Conservation (phyloP, 176 grass and related monocot species). For the Bromus sterilis region DNA sequence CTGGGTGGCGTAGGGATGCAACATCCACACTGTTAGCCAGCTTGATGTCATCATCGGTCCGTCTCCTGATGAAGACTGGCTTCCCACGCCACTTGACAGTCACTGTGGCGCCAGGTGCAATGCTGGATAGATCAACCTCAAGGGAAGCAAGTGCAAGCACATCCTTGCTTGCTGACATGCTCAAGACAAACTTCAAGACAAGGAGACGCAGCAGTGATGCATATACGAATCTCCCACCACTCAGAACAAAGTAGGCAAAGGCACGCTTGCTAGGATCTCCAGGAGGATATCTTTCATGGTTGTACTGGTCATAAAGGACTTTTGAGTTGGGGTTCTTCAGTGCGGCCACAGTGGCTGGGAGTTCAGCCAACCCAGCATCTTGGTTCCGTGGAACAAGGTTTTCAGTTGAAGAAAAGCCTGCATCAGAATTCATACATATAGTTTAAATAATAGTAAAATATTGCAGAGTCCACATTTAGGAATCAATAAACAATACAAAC, state of each 20-base stretch:
- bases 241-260: conserved; percentile 87
- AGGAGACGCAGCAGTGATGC: conserved; percentile 76
- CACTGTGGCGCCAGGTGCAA: conserved; percentile 70
- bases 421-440: neutral
- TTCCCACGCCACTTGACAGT: conserved; percentile 96
- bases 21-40: conserved; percentile 76
- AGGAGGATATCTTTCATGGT: conserved; percentile 80
- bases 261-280: conserved; percentile 84
- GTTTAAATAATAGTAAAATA: neutral
- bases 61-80: conserved; percentile 76
- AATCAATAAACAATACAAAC: neutral
- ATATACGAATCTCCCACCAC: conserved; percentile 77
- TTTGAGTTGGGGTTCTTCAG: conserved; percentile 78
- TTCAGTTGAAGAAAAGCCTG: conserved; percentile 62
- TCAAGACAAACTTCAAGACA: conserved; percentile 80
- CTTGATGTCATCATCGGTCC: conserved; percentile 79
- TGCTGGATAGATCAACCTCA: conserved; percentile 79
- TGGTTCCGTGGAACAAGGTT: conserved; percentile 56
- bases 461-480: neutral
- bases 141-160: conserved; percentile 77
- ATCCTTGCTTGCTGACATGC: conserved; percentile 91
- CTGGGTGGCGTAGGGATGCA: conserved; percentile 60
- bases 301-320: conserved; percentile 75
- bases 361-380: conserved; percentile 34
- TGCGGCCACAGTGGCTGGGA: conserved; percentile 61